Conservation (phyloP, 495 filamentous ascomycete species). For the Cudoniella acicularis region DNA sequence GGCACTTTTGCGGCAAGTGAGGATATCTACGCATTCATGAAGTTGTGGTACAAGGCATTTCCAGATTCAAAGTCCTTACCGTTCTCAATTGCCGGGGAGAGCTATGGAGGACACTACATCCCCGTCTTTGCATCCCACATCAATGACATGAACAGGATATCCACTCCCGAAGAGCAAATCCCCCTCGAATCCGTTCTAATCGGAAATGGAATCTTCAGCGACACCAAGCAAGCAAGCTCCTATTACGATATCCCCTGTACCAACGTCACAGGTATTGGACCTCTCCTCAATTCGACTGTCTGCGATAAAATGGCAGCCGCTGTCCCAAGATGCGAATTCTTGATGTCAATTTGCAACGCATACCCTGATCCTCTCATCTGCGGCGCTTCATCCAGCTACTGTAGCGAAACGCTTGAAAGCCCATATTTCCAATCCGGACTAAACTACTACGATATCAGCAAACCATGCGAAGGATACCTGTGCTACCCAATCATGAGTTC, state of each 20-base stretch:
- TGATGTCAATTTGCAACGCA: slow-evolving; percentile 65
- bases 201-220: slow-evolving; percentile 69
- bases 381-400: slow-evolving; percentile 67
- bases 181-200: slow-evolving; percentile 71
- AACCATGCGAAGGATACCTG: slow-evolving; percentile 58
- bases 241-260: slow-evolving; percentile 67
- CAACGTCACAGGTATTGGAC: slow-evolving; percentile 40
- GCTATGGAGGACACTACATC: slow-evolving; percentile 73
- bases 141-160: slow-evolving; percentile 31
- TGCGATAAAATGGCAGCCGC: slow-evolving; percentile 68
- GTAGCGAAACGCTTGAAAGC: slow-evolving; percentile 65
- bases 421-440: slow-evolving; percentile 69
- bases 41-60: slow-evolving; percentile 38
- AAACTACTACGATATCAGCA: slow-evolving; percentile 68
- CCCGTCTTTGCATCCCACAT: slow-evolving; percentile 70
- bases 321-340: slow-evolving; percentile 57
- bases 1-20: slow-evolving; percentile 28
- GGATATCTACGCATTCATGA: slow-evolving; percentile 52
- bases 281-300: slow-evolving; percentile 44
- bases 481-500: slow-evolving; percentile 67
- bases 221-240: slow-evolving; percentile 47
- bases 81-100: slow-evolving; percentile 61
- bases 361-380: slow-evolving; percentile 64
- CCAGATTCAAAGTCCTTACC: slow-evolving; percentile 26
- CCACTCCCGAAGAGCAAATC: slow-evolving; percentile 72